Evolutionary conservation across 345 rosid species (phyloP), one percentile per base, ranked within the genome.

Genomic region (Pugionium cornutum): DNA sequence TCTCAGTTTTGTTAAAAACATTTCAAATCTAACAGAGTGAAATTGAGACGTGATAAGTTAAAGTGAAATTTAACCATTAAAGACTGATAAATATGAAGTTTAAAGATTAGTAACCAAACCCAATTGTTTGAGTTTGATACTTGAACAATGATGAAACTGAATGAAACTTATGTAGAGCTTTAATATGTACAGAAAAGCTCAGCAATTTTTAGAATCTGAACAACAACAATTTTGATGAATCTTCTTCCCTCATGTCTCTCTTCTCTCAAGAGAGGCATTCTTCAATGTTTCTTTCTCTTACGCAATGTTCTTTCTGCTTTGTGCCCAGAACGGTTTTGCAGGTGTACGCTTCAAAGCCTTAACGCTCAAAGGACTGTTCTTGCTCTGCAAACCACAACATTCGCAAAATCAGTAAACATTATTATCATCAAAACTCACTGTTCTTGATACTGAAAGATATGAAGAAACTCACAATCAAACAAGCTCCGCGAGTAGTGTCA

Each of bases 261-360:
- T 9, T 47, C 71, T 67, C 30, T 66, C 62, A 11, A 46, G 64
- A 42, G 29, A 33, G 2, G 3, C 6, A 45, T 40, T 62, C 59
- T 48, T 68, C 72, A 68, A 9, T 33, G 40, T 2, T 7, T 8
- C 65, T 56, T 54, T 28, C 53, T 26, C 62, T 82, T 71, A 86
- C 0, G 82, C 84, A 48, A 58, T 80, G 82, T 55, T 60, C 75
- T 58, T 84, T 57, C 63, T 80, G 64, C 86, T 84, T 25, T 65
- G 74, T 11, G 83, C 85, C 89, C 89, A 86, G 64, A 81, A 75
- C 9, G 91, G 91, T 4, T 68, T 83, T 1, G 99, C 96, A 1
- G 86, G 90, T 35, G 82, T 86, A 43, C 97, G 88, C 82, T 66
- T 83, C 43, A 83, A 36, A 25, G 96, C 97, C 84, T 86, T 84